phyloP scores from a whole-genome alignment of 495 filamentous ascomycete genomes.

The Trichoderma reesei region DNA sequence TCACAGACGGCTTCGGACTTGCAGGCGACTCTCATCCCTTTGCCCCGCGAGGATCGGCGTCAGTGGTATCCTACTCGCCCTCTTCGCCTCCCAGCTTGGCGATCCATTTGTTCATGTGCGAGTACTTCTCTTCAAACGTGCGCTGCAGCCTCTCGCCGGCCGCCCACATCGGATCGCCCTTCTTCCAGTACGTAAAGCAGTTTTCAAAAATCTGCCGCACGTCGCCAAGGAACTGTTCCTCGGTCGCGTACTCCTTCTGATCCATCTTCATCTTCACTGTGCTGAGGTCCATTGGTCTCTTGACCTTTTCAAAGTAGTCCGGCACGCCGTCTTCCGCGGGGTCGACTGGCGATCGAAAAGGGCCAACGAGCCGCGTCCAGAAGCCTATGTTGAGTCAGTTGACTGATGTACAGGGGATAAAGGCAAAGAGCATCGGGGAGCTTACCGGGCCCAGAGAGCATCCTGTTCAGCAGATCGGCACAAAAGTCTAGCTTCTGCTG shows the following conservation, averaged over 20 bases:
- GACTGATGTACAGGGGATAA: background rate
- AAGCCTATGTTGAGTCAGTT: conserved; percentile 27
- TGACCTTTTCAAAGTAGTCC: conserved; percentile 38
- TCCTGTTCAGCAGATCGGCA: conserved; percentile 39
- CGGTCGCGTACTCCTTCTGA: conserved; percentile 27
- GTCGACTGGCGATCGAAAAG: conserved; percentile 39
- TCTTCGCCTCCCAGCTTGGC: conserved; percentile 37
- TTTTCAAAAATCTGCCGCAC: conserved; percentile 41
- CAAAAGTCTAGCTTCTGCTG: conserved; percentile 43
- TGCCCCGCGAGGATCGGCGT: background rate
- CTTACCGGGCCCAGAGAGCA: conserved; percentile 44
- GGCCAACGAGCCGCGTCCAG: conserved; percentile 48
- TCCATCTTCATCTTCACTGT: conserved; percentile 44
- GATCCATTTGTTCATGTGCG: conserved; percentile 40
- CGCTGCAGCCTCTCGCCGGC: conserved; percentile 38
- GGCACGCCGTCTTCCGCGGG: conserved; percentile 35
- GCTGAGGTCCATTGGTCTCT: conserved; percentile 38
- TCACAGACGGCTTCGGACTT: background rate
- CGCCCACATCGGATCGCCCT: conserved; percentile 32
- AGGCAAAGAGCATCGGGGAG: background rate
- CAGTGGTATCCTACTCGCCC: conserved; percentile 14
- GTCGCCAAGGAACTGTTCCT: conserved; percentile 35
- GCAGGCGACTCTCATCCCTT: background rate
- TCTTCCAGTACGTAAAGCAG: conserved; percentile 38
- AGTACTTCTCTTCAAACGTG: conserved; percentile 41